Percentiles rank a stretch among this genome's conserved stretches.
Evolutionary conservation across 2,329 filamentous ascomycete species (phyloP).

Genomic region (Colletotrichum cereale): DNA sequence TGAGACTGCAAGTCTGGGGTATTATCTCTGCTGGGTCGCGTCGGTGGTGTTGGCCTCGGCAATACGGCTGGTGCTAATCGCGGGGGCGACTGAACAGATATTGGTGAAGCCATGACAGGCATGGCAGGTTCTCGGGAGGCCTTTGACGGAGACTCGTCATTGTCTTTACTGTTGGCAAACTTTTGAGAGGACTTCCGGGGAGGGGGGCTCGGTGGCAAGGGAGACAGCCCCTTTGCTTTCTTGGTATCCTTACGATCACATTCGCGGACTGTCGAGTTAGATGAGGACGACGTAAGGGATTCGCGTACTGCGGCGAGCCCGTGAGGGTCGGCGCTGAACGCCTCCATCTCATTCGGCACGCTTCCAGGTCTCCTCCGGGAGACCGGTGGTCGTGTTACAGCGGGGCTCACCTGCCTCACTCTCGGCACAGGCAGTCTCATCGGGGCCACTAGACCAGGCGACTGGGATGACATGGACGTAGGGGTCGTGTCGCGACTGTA

Average conservation of each 20-base stretch:
- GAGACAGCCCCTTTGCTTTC: constrained; percentile 59
- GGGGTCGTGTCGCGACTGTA: constrained; percentile 85
- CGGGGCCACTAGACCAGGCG: constrained; percentile 70
- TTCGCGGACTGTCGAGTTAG: constrained; percentile 74
- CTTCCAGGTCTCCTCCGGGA: constrained; percentile 69
- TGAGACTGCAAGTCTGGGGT: constrained; percentile 72
- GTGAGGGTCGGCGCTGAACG: constrained; percentile 61
- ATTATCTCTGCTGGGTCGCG: constrained; percentile 76
- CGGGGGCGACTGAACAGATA: constrained; percentile 43
- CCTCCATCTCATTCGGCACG: constrained; percentile 63
- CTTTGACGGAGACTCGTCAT: constrained; percentile 56
- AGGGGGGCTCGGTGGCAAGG: constrained; percentile 70
- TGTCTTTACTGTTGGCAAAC: constrained; percentile 54
- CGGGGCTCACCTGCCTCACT: constrained; percentile 66
- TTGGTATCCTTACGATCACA: constrained; percentile 57
- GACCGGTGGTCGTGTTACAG: constrained; percentile 70
- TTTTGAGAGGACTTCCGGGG: constrained; percentile 73
- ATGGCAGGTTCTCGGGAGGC: constrained; percentile 47
- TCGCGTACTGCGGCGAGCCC: constrained; percentile 76
- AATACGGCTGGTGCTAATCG: constrained; percentile 46
- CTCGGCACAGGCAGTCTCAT: constrained; percentile 60
- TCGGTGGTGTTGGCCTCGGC: constrained; percentile 60
- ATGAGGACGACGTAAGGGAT: constrained; percentile 79
- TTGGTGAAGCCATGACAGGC: constrained; percentile 43
- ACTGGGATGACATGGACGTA: constrained; percentile 82